These are phyloP conservation scores for Gaeumannomyces sp. DNA, from an alignment of 2,329 filamentous ascomycete species.

Conservation along the genomic window DNA sequence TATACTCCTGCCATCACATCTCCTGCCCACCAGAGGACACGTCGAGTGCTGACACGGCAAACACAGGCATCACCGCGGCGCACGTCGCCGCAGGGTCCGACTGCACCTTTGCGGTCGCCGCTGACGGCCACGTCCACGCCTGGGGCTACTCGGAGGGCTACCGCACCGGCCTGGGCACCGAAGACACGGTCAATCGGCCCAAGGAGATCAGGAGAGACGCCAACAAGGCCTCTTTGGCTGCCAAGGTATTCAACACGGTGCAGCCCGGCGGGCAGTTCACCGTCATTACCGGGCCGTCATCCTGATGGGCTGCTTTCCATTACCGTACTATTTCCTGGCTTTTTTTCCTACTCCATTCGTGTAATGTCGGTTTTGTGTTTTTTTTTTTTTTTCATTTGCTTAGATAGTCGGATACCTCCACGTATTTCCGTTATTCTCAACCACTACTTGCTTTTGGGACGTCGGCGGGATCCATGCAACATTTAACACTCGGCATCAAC, in stretches of 20 bases:
- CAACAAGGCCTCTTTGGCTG: slow-evolving; percentile 44
- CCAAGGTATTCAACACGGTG: slow-evolving; percentile 51
- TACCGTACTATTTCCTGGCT: neutral
- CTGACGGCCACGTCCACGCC: slow-evolving; percentile 51
- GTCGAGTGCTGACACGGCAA: neutral
- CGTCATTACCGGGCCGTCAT: slow-evolving; percentile 15
- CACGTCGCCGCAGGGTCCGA: slow-evolving; percentile 52
- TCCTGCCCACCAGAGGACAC: neutral
- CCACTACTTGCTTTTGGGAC: no score
- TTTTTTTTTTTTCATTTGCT: no score
- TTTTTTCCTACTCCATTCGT: neutral
- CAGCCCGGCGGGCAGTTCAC: slow-evolving; percentile 58
- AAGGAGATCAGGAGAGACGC: slow-evolving; percentile 39
- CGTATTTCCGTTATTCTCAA: no score
- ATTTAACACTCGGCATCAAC: no score
- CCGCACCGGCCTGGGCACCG: slow-evolving; percentile 58
- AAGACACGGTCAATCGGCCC: slow-evolving; percentile 56
- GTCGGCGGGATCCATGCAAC: no score
- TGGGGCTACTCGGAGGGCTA: slow-evolving; percentile 65
- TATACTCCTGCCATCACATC: neutral
- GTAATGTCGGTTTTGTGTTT: no score
- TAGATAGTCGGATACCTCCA: no score
- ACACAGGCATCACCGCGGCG: slow-evolving; percentile 19
- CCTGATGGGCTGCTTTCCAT: neutral
- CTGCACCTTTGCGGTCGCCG: slow-evolving; percentile 57